Evolutionary conservation across 805 yeast species (phyloP), one percentile per base, ranked within the genome.

Genomic region (Yarrowia yakushimensis): DNA sequence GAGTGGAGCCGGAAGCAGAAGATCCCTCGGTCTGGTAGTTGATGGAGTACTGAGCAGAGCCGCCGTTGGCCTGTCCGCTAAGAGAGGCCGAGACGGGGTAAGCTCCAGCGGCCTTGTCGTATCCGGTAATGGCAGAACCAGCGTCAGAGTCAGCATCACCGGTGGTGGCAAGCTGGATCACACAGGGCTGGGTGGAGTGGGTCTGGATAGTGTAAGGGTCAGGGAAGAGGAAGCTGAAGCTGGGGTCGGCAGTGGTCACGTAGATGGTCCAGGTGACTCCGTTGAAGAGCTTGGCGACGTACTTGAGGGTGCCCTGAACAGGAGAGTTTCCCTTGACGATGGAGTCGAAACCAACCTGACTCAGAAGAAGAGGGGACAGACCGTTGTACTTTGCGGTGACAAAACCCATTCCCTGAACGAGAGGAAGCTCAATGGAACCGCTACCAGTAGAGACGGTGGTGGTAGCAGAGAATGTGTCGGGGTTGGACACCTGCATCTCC

Each of bases 351-450:
- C 85, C 86, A 45, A 80, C 73, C 63, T 76, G 77, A 1, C 84
- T 76, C 65, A 75, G 76, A 28, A 84, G 67, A 20, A 72, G 67
- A 17, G 85, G 81, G 28, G 79, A 75, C 66, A 83, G 73, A 8
- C 64, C 63, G 67, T 80, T 72, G 67, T 80, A 81, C 25, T 81
- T 73, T 27, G 85, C 89, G 31, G 96, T 86, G 15, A 88, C 82
- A 65, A 88, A 84, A 7, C 97, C 97, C 80, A 80, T 80, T 62
- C 97, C 97, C 72, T 87, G 92, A 6, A 86, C 88, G 62, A 88
- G 69, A 4, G 93, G 92, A 50, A 82, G 65, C 31, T 78, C 77
- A 15, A 86, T 73, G 48, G 72, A 73, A 52, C 80, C 79, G 2
- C 68, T 64, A 15, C 72, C 63, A 9, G 50, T 64, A 60, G 63